Percentiles rank a stretch among this genome's conserved stretches.
phyloP scores from a whole-genome alignment of 148 eudicot genomes.

The Amaranthus palmeri region DNA sequence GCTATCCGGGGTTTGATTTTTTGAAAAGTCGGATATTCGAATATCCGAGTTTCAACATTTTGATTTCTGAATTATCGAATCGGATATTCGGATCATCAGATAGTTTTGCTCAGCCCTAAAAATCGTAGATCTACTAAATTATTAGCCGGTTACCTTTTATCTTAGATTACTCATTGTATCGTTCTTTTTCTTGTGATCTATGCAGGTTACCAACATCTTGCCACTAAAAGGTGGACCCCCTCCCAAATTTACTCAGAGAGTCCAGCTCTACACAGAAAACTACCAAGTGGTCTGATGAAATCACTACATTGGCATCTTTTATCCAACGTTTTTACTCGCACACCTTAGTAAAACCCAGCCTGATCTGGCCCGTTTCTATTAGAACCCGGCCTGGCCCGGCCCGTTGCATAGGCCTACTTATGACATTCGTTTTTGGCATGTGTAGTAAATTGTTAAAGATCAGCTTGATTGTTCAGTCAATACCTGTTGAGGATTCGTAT shows the following conservation, averaged over 20 bases:
- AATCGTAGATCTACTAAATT: neutral
- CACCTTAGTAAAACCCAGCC: neutral
- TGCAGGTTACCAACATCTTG: conserved; percentile 60
- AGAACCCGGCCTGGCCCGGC: too few species aligned
- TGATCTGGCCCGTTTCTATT: too few species aligned
- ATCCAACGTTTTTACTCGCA: conserved; percentile 10
- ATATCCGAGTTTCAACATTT: neutral
- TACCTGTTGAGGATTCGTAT: conserved; percentile 4
- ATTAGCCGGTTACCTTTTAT: too few species aligned
- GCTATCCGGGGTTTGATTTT: too few species aligned
- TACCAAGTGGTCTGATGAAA: conserved; percentile 63
- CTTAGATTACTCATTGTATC: neutral
- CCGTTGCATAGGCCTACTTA: neutral
- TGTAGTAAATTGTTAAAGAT: conserved; percentile 10
- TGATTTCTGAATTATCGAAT: neutral
- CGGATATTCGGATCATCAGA: too few species aligned
- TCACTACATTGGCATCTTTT: neutral
- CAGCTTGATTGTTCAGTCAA: neutral
- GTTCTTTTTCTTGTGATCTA: neutral
- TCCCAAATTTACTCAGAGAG: conserved; percentile 69
- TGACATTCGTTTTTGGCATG: neutral
- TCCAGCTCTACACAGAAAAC: conserved; percentile 57
- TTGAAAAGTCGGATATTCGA: too few species aligned
- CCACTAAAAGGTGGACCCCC: conserved; percentile 69
- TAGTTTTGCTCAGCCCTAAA: neutral